Evolutionary conservation across 1,284 basidiomycete species (phyloP), one percentile per base, ranked within the genome.

Genomic region (Cryptococcus hybrid): DNA sequence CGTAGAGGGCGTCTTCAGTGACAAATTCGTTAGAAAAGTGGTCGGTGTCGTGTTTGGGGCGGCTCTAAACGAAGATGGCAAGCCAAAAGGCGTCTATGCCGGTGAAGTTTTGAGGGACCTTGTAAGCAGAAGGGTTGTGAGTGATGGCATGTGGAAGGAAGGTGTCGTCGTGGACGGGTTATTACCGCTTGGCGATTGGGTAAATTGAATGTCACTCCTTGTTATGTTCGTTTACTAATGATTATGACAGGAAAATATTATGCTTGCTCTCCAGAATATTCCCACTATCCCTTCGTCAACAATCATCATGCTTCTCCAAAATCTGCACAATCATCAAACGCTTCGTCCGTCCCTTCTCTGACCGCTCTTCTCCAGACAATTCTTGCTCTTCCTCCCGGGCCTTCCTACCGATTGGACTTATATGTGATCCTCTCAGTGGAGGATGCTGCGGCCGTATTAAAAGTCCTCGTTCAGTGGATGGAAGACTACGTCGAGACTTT

Each of bases 391-490:
- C 69, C 65, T 7, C 75, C 76, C 3, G 66, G 70, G n/a, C 68
- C 75, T 1, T 66, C 71, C 7, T 76, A 71, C 62, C 69, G 73
- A 50, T 54, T 63, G 15, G 72, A 72, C 24, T 59, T 78, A n/a
- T 60, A 68, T 12, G 54, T 58, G 7, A 55, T 59, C 3, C 52
- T 78, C 37, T 51, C 53, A 3, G 70, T 69, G 7, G 68, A 70
- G 24, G 69, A 65, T 34, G 75, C 72, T 2, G 67, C 66, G 6
- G 37, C 40, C 11, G 59, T 78, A 0, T 57, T 78, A 15, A 52
- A 57, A 3, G 58, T 65, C 11, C 58, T 73, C 34, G 59, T 64
- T 9, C 36, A 48, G 4, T 76, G 73, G 73, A 64, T 70, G 3
- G 70, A 72, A 44, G 57, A 35, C 7, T 61, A 69, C 56, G 65